Evolutionary conservation across 176 grass and related monocot species (phyloP).

Genomic region (Lolium multiflorum): DNA sequence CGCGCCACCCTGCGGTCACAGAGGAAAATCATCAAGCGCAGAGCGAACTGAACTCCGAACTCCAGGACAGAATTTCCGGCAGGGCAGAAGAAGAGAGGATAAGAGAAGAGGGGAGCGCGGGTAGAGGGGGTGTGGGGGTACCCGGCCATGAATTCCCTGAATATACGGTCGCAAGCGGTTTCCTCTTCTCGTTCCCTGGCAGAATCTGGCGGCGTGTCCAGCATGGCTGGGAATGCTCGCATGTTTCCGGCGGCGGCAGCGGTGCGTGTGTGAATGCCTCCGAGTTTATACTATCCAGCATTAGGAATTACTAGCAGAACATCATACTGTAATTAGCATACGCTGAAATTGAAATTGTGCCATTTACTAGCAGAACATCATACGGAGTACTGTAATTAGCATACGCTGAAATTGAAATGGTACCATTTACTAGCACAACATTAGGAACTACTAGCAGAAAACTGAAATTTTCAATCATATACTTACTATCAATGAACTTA

Average conservation of each 20-base stretch:
- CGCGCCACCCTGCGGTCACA: constrained; percentile 40
- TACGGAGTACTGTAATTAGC: no score
- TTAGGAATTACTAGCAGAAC: no score
- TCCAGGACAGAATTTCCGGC: background rate
- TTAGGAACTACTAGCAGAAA: no score
- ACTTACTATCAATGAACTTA: no score
- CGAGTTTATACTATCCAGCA: background rate
- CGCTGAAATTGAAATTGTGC: no score
- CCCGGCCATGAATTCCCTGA: constrained; percentile 58
- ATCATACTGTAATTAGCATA: no score
- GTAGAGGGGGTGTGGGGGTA: background rate
- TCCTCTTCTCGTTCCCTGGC: background rate
- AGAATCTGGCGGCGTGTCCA: background rate
- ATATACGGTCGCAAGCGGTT: constrained; percentile 4
- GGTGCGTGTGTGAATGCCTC: background rate
- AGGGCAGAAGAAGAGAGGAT: background rate
- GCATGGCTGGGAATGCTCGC: background rate
- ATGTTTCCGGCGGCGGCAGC: background rate
- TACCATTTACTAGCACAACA: no score
- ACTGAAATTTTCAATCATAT: no score
- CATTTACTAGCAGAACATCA: no score
- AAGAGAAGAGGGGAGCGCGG: background rate
- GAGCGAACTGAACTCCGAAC: background rate
- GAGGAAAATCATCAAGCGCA: background rate
- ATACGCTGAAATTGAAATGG: no score